phyloP scores from a whole-genome alignment of 176 grass and related monocot genomes.

The Neostapfia colusana region DNA sequence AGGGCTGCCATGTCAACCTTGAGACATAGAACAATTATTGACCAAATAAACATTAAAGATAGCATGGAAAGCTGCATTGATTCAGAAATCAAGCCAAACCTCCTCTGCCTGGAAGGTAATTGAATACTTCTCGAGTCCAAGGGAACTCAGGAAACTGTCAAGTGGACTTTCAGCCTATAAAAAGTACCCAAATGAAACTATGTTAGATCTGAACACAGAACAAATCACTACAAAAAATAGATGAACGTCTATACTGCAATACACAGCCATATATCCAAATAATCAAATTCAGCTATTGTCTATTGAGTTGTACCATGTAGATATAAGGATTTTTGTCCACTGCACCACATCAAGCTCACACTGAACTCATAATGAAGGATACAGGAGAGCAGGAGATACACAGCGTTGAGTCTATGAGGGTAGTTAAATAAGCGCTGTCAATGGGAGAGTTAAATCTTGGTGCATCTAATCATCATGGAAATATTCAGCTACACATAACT shows the following conservation, averaged over 20 bases:
- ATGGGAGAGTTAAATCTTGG: neutral
- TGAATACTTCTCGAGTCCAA: constrained; percentile 90
- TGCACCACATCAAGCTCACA: neutral
- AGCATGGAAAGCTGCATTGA: constrained; percentile 1
- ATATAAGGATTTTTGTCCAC: neutral
- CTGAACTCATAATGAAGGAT: constrained; percentile 1
- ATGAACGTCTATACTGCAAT: neutral
- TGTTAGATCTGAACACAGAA: constrained; percentile 28
- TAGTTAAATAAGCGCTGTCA: constrained; percentile 8
- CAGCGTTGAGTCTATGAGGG: neutral
- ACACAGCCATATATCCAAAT: constrained; percentile 19
- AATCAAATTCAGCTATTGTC: constrained; percentile 1
- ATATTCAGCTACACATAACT: neutral
- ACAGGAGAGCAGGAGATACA: neutral
- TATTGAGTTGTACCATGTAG: neutral
- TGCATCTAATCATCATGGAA: neutral
- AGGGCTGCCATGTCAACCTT: constrained; percentile 98
- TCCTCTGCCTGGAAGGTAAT: constrained; percentile 94
- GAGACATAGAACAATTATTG: constrained; percentile 32
- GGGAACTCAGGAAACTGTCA: constrained; percentile 77
- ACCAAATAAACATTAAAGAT: constrained; percentile 24
- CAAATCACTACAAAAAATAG: neutral
- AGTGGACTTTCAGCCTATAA: constrained; percentile 71
- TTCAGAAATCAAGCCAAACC: constrained; percentile 44
- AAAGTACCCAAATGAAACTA: constrained; percentile 24